Evolutionary conservation across 495 filamentous ascomycete genomes (phyloP).

Genomic region (Talaromyces thailandensis): DNA sequence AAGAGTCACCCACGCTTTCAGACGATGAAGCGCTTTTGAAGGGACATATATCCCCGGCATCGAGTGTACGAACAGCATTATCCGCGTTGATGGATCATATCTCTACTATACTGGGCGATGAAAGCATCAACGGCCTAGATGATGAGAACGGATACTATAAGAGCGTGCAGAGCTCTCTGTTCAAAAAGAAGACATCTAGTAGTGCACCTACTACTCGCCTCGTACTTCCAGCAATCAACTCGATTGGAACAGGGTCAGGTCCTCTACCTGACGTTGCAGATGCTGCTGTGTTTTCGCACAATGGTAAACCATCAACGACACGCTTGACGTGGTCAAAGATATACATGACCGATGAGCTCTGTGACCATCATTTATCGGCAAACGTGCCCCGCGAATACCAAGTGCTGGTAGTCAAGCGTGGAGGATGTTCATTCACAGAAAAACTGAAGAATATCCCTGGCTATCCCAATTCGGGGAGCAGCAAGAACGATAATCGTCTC

Average conservation of each 20-base stretch:
- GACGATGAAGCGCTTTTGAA: neutral
- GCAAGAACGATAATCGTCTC: slow-evolving; percentile 37
- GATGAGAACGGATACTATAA: slow-evolving; percentile 8
- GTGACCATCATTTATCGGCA: slow-evolving; percentile 51
- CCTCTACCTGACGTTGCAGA: slow-evolving; percentile 62
- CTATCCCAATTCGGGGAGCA: slow-evolving; percentile 45
- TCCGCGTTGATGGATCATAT: slow-evolving; percentile 51
- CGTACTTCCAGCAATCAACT: slow-evolving; percentile 56
- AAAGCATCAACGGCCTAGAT: slow-evolving; percentile 13
- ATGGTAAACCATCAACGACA: slow-evolving; percentile 28
- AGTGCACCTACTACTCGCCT: slow-evolving; percentile 21
- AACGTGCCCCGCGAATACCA: slow-evolving; percentile 57
- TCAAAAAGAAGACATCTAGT: slow-evolving; percentile 13
- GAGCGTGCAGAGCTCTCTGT: neutral
- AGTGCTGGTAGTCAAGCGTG: slow-evolving; percentile 74
- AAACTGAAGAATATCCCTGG: slow-evolving; percentile 80
- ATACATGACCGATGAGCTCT: slow-evolving; percentile 63
- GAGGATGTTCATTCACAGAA: slow-evolving; percentile 72
- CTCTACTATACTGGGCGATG: slow-evolving; percentile 42
- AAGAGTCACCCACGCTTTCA: slow-evolving; percentile 11
- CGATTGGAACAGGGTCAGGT: slow-evolving; percentile 67
- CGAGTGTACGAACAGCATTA: slow-evolving; percentile 41
- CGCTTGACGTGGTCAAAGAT: slow-evolving; percentile 57
- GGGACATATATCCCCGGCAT: slow-evolving; percentile 28
- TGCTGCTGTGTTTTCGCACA: slow-evolving; percentile 33